A percentile compares a stretch with the other conserved stretches of the same genome.
Evolutionary conservation across 1,284 basidiomycete genomes (phyloP).

Genomic region (Rhodofomes roseus): DNA sequence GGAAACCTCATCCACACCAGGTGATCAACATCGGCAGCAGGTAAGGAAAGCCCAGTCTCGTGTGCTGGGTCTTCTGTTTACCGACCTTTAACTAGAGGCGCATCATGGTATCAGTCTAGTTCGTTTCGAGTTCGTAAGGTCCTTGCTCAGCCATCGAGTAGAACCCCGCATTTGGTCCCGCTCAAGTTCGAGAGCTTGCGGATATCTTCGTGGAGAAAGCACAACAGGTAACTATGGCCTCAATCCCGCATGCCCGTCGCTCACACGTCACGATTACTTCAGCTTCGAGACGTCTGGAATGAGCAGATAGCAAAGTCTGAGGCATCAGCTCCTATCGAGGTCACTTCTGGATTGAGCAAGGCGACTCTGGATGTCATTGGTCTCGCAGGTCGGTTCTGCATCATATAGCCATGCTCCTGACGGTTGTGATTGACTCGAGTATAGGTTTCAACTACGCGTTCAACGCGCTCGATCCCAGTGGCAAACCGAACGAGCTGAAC

Average conservation of each 20-base stretch:
- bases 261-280: not conserved
- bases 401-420: no score
- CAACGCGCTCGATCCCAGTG: constrained; percentile 30
- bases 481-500: constrained; percentile 35
- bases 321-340: constrained; percentile 31
- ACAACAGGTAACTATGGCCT: constrained; percentile 29
- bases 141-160: not conserved
- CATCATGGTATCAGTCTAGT: constrained; percentile 26
- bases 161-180: constrained; percentile 59
- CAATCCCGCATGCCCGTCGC: not conserved
- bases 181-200: constrained; percentile 51
- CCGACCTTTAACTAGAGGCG: constrained; percentile 19
- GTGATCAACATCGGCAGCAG: constrained; percentile 3
- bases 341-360: constrained; percentile 38
- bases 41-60: not conserved
- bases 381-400: constrained; percentile 32
- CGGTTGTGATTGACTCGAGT: not conserved
- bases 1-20: not conserved
- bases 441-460: constrained; percentile 52
- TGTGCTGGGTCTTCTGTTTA: not conserved
- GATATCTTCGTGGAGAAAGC: constrained; percentile 53
- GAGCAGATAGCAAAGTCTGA: constrained; percentile 5
- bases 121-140: no score
- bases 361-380: constrained; percentile 50
- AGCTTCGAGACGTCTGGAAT: constrained; percentile 30